Evolutionary conservation across 768 basidiomycete species (phyloP), one percentile per base, ranked within the genome.

Genomic region (Auricularia auricula-judae): DNA sequence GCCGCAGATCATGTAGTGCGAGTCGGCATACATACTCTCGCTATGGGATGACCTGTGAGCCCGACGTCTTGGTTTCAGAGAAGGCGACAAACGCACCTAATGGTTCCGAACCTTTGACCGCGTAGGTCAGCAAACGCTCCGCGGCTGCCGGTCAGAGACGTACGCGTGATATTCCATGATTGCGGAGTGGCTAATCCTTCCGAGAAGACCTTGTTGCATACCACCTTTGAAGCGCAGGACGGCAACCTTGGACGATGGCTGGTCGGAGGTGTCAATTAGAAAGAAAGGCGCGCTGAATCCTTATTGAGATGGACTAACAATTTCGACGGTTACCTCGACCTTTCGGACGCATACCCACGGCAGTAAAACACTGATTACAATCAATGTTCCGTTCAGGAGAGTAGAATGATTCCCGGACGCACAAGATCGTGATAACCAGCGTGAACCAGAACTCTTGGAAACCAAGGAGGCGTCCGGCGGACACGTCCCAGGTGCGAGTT

Each of bases 41-140:
- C 68, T 64, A 63, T 62, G 14, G 21, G 51, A 29, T 42, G 39
- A 59, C 63, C 54, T 34, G 53, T 44, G 18, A 54, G 59, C 58
- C 29, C 29, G 60, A 44, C 62, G 51, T 47, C 16, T 7, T 16
- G 42, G 5, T 16, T 54, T 3, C 3, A 53, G 47, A 56, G 11
- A 10, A 34, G 4, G 39, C 16, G 3, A 4, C 44, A 14, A 5
- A 70, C 86, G 33, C 73, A 88, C 86, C 87, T 88, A 34, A 71
- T 70, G 23, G 68, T 67, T 11, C 70, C 70, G 58, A 71, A 71
- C 16, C 47, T 51, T 8, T 5, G 18, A 18, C 21, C 11, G 47
- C 29, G 1, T 8, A 29, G 10, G 56, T 5, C 21, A 21, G 29
- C 10, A 10, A 59, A 18, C 7, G 23, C 7, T 18, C n/a, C 53